Conservation (phyloP, 805 yeast genomes). For the Candida arabinofermentans region DNA sequence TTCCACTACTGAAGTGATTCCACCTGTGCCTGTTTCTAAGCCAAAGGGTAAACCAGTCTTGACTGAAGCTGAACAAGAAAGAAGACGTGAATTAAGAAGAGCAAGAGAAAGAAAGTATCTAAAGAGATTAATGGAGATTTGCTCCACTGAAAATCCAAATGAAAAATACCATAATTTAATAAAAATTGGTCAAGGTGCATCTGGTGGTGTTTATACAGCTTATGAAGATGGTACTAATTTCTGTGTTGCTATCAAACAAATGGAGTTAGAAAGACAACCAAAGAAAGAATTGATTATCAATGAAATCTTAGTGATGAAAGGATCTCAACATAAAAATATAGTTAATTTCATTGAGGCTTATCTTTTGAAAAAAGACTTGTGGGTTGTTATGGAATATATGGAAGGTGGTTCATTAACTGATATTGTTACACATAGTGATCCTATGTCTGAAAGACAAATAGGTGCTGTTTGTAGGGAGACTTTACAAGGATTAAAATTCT, state of each 20-base stretch:
- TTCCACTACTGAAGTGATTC: conserved; percentile 11
- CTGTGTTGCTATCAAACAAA: conserved; percentile 92
- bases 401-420: conserved; percentile 97
- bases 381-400: conserved; percentile 99
- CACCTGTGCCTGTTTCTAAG: conserved; percentile 30
- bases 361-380: conserved; percentile 69
- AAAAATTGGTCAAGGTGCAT: conserved; percentile 97
- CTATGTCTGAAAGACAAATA: conserved; percentile 88
- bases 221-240: conserved; percentile 50
- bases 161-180: conserved; percentile 60
- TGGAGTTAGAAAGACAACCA: conserved; percentile 92
- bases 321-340: conserved; percentile 82
- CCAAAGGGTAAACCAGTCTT: conserved; percentile 28
- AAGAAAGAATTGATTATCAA: conserved; percentile 92
- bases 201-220: conserved; percentile 95
- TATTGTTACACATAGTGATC: conserved; percentile 77
- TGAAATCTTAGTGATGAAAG: conserved; percentile 95
- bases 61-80: conserved; percentile 56
- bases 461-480: conserved; percentile 95
- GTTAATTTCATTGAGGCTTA: conserved; percentile 92
- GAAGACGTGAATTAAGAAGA: conserved; percentile 76
- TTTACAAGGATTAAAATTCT: conserved; percentile 74
- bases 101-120: conserved; percentile 69
- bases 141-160: conserved; percentile 83
- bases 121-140: conserved; percentile 66